Percentiles rank a stretch among this genome's conserved stretches.
phyloP scores from a whole-genome alignment of 176 grass and related monocot species.

The Tuctoria greenei region DNA sequence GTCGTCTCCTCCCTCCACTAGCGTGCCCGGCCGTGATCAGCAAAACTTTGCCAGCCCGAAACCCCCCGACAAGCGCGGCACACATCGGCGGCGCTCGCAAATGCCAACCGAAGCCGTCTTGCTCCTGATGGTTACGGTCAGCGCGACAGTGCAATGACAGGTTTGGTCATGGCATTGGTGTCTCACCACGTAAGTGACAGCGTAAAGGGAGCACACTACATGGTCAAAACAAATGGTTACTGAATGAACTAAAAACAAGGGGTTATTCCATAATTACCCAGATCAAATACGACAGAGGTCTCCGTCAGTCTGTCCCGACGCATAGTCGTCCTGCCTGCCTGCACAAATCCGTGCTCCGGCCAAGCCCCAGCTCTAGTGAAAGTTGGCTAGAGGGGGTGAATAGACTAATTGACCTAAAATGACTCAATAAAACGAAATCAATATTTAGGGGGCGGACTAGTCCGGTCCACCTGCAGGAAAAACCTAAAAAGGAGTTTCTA shows the following conservation, averaged over 20 bases:
- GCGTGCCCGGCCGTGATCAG: no score
- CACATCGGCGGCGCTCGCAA: no score
- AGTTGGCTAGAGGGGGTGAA: no score
- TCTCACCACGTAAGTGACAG: background rate
- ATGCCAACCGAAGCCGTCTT: no score
- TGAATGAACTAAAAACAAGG: background rate
- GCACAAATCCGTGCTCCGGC: slow-evolving; percentile 32
- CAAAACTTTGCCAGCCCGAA: no score
- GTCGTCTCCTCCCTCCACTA: no score
- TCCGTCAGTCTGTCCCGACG: background rate
- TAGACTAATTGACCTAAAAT: no score
- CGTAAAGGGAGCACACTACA: background rate
- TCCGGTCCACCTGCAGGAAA: no score
- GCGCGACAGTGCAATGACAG: background rate
- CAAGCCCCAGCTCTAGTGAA: slow-evolving; percentile 48
- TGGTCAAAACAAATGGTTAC: background rate
- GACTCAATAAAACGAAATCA: no score
- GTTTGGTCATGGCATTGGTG: background rate
- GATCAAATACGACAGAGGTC: background rate
- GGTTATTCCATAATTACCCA: background rate
- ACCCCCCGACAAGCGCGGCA: no score
- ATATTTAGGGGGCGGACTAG: no score
- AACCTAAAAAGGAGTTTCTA: no score
- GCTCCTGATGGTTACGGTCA: background rate
- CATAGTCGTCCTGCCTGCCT: background rate